Percentiles rank a stretch among this genome's conserved stretches.
phyloP scores from a whole-genome alignment of 257 asterid species.

The Hygrophila difformis region DNA sequence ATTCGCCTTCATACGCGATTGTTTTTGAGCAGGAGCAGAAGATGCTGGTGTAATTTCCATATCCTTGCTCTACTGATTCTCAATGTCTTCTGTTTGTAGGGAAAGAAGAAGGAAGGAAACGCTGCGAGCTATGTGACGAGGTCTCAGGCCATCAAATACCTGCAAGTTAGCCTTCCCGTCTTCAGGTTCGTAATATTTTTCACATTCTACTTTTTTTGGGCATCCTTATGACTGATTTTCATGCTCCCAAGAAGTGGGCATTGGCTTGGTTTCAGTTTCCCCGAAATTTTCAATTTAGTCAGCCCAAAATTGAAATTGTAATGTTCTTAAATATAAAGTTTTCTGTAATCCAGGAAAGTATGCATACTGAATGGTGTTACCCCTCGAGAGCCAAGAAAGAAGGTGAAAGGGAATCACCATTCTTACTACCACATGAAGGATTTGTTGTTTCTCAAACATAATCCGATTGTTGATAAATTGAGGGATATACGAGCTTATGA shows the following conservation, averaged over 20 bases:
- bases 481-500: conserved; percentile 69
- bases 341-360: conserved; percentile 26
- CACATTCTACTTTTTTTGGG: background rate
- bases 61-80: no score
- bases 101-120: conserved; percentile 97
- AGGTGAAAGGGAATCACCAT: conserved; percentile 94
- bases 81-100: conserved; percentile 59
- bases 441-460: conserved; percentile 74
- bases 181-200: conserved; percentile 48
- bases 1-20: background rate
- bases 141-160: conserved; percentile 74
- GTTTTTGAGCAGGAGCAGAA: no score
- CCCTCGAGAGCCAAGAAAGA: conserved; percentile 97
- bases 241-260: background rate
- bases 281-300: background rate
- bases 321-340: background rate
- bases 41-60: no score
- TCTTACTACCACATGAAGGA: conserved; percentile 90
- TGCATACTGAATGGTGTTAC: conserved; percentile 79
- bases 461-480: conserved; percentile 75
- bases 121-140: conserved; percentile 88
- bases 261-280: no score
- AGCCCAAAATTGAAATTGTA: background rate
- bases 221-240: background rate
- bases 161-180: conserved; percentile 75